Evolutionary conservation across 2,329 filamentous ascomycete genomes (phyloP), one percentile per base, ranked within the genome.

Genomic region (Colletotrichum lindemuthianum): DNA sequence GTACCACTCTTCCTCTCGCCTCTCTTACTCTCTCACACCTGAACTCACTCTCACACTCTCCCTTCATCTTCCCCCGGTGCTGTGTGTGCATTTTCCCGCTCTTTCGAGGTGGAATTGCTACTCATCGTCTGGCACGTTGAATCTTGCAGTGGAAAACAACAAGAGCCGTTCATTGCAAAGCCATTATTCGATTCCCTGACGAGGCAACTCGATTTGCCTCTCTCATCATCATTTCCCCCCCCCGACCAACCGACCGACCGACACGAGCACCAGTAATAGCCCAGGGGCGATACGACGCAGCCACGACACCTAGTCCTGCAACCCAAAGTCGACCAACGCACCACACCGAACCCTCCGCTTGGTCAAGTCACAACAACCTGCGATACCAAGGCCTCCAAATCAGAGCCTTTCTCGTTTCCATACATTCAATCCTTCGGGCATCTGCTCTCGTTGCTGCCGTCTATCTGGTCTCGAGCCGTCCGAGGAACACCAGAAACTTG

Each of bases 361-460:
- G 50, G 47, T 32, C 44, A 60, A 24, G 24, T 57, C 58, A 37
- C 60, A 36, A 59, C 36, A 73, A 76, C 71, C 77, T 80, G 78
- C 77, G 76, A 81, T 77, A 77, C 74, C 68, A 71, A 71, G 65
- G 63, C 71, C 74, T 72, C 75, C 75, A 76, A 68, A 72, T 70
- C 70, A 67, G 67, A 49, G 8, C 32, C 37, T 41, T 59, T 53
- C 43, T 58, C 44, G 36, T 50, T 66, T 59, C 43, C 48, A 13
- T 24, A 50, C 33, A 13, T 32, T 41, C 37, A 32, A 53, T 9
- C 53, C 37, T 16, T 40, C n/a, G 60, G 59, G 67, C 59, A 68
- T 24, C 24, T 24, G 24, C 70, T 67, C 72, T 72, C 13, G 72
- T 71, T 76, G 41, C 61, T 52, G 47, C 61, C 47, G 55, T 16